These are phyloP conservation scores for Ophiostoma fasciatum DNA, from an alignment of 2,329 filamentous ascomycete genomes.

Conservation along the genomic window DNA sequence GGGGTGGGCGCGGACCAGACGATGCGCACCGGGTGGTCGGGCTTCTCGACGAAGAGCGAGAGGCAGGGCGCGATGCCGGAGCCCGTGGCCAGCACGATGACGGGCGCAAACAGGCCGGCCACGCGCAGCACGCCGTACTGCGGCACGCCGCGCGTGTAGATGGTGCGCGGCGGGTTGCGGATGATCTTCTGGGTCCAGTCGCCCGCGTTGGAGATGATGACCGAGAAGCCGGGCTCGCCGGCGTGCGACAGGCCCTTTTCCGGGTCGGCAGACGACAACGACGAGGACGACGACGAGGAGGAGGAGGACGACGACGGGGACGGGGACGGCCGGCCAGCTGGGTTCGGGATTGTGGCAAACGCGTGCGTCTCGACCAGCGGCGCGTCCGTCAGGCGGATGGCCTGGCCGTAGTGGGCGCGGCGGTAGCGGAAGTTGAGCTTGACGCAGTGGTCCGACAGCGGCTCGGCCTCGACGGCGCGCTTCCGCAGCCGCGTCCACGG, in stretches of 20 bases:
- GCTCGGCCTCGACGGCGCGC: conserved; percentile 48
- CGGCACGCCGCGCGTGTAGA: conserved; percentile 47
- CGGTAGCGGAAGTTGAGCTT: conserved; percentile 55
- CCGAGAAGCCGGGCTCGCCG: conserved; percentile 42
- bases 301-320: too few relatives aligned
- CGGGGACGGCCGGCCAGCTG: too few relatives aligned
- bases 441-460: conserved; percentile 57
- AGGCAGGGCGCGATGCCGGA: conserved; percentile 49
- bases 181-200: conserved; percentile 49
- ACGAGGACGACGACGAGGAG: too few relatives aligned
- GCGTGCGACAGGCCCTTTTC: conserved; percentile 13
- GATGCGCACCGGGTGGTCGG: conserved; percentile 17
- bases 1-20: conserved; percentile 22
- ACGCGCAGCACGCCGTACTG: conserved; percentile 43
- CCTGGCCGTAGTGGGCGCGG: conserved; percentile 39
- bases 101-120: conserved; percentile 37
- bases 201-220: conserved; percentile 46
- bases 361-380: conserved; percentile 60
- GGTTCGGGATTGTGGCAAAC: conserved; percentile 57
- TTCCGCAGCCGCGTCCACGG: conserved; percentile 61
- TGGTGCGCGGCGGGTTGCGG: conserved; percentile 32
- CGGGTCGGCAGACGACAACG: conserved; percentile 3
- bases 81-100: conserved; percentile 47
- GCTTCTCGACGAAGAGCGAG: conserved; percentile 37
- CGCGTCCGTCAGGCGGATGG: conserved; percentile 43